These are phyloP conservation scores for Suhomyces sp. DNA, from an alignment of 805 yeast genomes.

Conservation along the genomic window DNA sequence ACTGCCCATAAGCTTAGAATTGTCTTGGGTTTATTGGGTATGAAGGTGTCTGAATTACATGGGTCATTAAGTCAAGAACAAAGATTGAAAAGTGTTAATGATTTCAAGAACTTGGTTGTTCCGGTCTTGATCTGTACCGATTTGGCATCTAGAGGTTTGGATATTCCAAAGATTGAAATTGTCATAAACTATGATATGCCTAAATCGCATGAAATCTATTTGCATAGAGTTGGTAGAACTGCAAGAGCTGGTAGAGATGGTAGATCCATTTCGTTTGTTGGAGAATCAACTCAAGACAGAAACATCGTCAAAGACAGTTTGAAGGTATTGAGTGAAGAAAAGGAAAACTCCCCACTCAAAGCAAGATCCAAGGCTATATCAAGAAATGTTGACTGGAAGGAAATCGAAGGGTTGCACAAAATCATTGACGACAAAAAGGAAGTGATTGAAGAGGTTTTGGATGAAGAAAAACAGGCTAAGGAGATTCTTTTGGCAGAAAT, in stretches of 20 bases:
- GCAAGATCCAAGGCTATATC: slow-evolving; percentile 67
- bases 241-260: slow-evolving; percentile 99
- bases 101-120: slow-evolving; percentile 77
- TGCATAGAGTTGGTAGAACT: slow-evolving; percentile 98
- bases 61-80: slow-evolving; percentile 90
- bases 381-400: slow-evolving; percentile 86
- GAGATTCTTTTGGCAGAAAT: slow-evolving; percentile 86
- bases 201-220: slow-evolving; percentile 81
- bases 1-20: slow-evolving; percentile 85
- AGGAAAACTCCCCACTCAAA: slow-evolving; percentile 16
- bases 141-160: slow-evolving; percentile 98
- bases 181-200: slow-evolving; percentile 98
- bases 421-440: slow-evolving; percentile 59
- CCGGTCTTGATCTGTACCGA: slow-evolving; percentile 95
- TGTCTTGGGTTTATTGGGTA: slow-evolving; percentile 68
- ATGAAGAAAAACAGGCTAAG: slow-evolving; percentile 87
- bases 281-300: slow-evolving; percentile 86
- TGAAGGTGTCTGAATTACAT: slow-evolving; percentile 76
- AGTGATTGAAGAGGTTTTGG: slow-evolving; percentile 71
- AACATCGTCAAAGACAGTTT: slow-evolving; percentile 88
- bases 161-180: slow-evolving; percentile 95
- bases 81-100: slow-evolving; percentile 79
- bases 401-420: slow-evolving; percentile 66
- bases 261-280: slow-evolving; percentile 88
- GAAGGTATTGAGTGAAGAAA: slow-evolving; percentile 51